Conservation (phyloP, 1,284 basidiomycete species). For the Sporisorium scitamineum region DNA sequence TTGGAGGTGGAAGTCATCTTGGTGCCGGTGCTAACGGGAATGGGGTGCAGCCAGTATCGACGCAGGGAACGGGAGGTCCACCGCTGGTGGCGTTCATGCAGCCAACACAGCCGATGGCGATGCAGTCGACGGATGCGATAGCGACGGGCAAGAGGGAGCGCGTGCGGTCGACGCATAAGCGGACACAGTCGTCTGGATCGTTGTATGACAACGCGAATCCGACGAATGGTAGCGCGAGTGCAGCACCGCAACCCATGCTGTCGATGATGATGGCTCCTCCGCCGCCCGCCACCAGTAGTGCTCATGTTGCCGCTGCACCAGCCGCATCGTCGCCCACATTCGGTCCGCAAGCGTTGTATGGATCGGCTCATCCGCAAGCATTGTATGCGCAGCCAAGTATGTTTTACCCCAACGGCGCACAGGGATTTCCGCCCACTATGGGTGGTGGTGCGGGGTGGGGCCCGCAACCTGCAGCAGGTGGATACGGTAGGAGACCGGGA, state of each 20-base stretch:
- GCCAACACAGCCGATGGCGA: conserved; percentile 7
- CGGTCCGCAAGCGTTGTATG: conserved; percentile 8
- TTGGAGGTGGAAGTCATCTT: conserved; percentile 5
- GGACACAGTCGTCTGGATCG: conserved; percentile 19
- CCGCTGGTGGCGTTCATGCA: conserved; percentile 50
- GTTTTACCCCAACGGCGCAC: conserved; percentile 11
- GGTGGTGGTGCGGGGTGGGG: conserved; percentile 5
- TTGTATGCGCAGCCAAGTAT: conserved; percentile 12
- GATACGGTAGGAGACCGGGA: conserved; percentile 4
- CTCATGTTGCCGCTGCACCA: too few relatives aligned
- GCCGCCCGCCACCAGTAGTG: conserved; percentile 1
- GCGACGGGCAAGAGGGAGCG: background rate
- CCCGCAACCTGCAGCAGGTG: conserved; percentile 2
- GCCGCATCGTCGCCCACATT: background rate
- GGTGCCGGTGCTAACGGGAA: conserved; percentile 33
- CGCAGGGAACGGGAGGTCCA: conserved; percentile 8
- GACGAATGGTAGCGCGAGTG: background rate
- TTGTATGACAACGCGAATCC: conserved; percentile 11
- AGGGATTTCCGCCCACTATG: conserved; percentile 7
- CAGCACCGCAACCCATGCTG: conserved; percentile 30
- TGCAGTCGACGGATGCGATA: conserved; percentile 1
- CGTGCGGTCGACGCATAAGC: conserved; percentile 4
- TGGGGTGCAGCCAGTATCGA: conserved; percentile 1
- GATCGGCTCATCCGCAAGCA: conserved; percentile 1
- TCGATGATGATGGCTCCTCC: conserved; percentile 56